Evolutionary conservation across 352 stramenopile genomes (phyloP), one percentile per base, ranked within the genome.

Genomic region (Phytophthora uliginosa): DNA sequence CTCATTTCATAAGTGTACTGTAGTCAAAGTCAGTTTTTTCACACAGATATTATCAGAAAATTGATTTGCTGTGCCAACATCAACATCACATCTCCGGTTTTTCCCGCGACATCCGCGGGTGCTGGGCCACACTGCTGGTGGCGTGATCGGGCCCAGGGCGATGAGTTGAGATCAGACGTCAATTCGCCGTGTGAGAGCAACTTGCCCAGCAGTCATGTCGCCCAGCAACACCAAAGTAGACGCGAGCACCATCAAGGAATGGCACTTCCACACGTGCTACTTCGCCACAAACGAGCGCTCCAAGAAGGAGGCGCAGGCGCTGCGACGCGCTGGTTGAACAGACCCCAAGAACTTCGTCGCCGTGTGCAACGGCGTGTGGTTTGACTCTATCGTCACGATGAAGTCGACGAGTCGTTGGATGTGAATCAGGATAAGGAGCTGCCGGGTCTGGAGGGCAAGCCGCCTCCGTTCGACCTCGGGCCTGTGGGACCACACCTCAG

Each of bases 191-290:
- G 54, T 31, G 28, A 15, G n/a, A 72, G 28, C 6, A 66, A 17
- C 47, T 48, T 8, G 2, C 24, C 5, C 34, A 7, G 15, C 33
- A 18, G 48, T 36, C 31, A 76, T 73, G 65, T 50, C 65, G 12
- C 58, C 72, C 12, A 78, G 57, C 56, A 54, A 3, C 10, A 15
- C n/a, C 36, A 53, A 50, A 34, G 36, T 67, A 6, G 55, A 57
- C 36, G 62, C 62, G 50, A 69, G 51, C 10, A 47, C 61, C 42
- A 79, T 92, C 66, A 85, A 89, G 63, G 88, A 95, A 51, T 95
- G 83, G 80, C 88, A 93, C 55, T 94, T 95, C 68, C 88, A 95
- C 71, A 79, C 81, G 26, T 95, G 86, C 73, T 93, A 76, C 72
- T 88, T 82, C 66, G 78, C 78, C 53, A 82, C 54, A 54, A 92